phyloP scores from a whole-genome alignment of 2,329 filamentous ascomycete genomes.

The Zymoseptoria ardabiliae region DNA sequence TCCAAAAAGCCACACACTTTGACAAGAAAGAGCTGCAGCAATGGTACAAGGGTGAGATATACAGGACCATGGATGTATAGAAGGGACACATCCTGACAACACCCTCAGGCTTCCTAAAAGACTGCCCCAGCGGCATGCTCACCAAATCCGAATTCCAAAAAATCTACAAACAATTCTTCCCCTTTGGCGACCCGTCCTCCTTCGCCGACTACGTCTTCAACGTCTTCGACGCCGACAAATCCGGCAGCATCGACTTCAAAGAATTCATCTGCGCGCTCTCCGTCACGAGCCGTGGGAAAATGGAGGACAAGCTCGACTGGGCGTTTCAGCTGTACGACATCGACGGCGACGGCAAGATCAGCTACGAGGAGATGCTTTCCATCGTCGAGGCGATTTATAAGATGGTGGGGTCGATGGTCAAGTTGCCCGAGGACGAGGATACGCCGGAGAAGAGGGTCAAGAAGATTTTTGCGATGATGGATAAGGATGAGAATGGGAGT shows the following conservation, averaged over 20 bases:
- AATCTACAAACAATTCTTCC: slow-evolving; percentile 99
- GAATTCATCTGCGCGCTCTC: slow-evolving; percentile 98
- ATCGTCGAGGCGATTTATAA: slow-evolving; percentile 99
- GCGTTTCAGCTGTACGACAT: slow-evolving; percentile 99
- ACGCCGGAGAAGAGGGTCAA: slow-evolving; percentile 95
- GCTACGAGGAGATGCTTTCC: slow-evolving; percentile 96
- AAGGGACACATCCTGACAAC: slow-evolving; percentile 11
- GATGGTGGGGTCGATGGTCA: slow-evolving; percentile 99
- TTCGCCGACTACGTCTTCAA: slow-evolving; percentile 99
- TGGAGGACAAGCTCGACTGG: slow-evolving; percentile 99
- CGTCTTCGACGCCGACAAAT: slow-evolving; percentile 96
- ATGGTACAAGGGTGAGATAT: slow-evolving; percentile 92
- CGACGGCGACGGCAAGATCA: slow-evolving; percentile 97
- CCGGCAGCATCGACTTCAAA: slow-evolving; percentile 97
- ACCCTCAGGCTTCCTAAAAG: slow-evolving; percentile 80
- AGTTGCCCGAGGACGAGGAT: slow-evolving; percentile 96
- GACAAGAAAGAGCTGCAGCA: slow-evolving; percentile 99
- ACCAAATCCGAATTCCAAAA: slow-evolving; percentile 99
- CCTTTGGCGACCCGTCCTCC: slow-evolving; percentile 91
- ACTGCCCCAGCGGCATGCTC: slow-evolving; percentile 93
- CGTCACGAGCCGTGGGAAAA: slow-evolving; percentile 93
- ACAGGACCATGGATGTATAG: not conserved
- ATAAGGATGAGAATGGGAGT: slow-evolving; percentile 98
- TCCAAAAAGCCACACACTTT: slow-evolving; percentile 96
- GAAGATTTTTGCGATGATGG: slow-evolving; percentile 99